Evolutionary conservation across 1,284 basidiomycete species (phyloP), one percentile per base, ranked within the genome.

Genomic region (Gymnopus androsaceus): DNA sequence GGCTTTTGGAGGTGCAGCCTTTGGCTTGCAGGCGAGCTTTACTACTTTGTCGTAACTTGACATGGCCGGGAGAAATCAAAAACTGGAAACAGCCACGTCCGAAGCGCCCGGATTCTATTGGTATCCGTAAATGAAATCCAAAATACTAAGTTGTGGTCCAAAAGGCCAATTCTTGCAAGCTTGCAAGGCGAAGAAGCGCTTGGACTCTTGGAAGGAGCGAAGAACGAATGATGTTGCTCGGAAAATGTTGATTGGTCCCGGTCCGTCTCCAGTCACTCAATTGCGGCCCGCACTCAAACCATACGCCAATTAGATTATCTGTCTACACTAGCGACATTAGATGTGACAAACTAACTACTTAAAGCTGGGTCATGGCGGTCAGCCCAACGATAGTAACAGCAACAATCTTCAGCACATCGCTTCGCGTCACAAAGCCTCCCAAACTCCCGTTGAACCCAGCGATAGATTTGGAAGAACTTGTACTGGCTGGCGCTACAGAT

Each of bases 1-100:
- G 61, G 92, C 74, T 74, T 98, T 98, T 60, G 95, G 95, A 7
- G 92, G 88, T 3, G 92, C 92, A 56, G 92, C 85, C 76, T 97
- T 98, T 44, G 95, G 92, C 79, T 97, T 96, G 75, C 92, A 94
- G 23, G 93, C 94, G 68, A 93, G 78, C 78, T 95, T 95, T 64
- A 95, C 88, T 66, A 90, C 83, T 76, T 92, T 92, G 75, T 92
- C 90, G 72, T 81, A 89, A 73, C 85, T 88, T 64, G 86, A 87
- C 87, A 90, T 89, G 69, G 61, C 56, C 30, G 36, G 37, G 34
- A 47, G 31, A 27, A 2, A 30, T 33, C 17, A 21, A 21, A 11
- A 21, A 15, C 23, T 42, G 25, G 12, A 21, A 28, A 27, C 14
- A 27, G 12, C 14, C 21, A 44, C 27, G 44, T 46, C 44, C 28